Evolutionary conservation across 169 alveolate species (phyloP).

Genomic region (Plasmodium fragile): DNA sequence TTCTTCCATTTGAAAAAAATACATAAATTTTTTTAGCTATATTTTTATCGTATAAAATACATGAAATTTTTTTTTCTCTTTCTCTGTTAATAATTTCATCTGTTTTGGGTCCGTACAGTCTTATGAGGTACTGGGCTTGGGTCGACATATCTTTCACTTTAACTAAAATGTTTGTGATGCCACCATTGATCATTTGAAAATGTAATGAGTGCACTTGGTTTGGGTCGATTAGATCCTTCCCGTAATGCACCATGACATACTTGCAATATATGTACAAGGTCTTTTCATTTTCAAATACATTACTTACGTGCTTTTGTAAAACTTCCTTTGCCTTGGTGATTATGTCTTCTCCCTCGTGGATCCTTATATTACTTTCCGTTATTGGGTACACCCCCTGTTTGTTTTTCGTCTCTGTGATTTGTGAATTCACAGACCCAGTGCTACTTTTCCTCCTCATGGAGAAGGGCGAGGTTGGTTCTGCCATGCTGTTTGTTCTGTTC

Average conservation of each 20-base stretch:
- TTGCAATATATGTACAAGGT: conserved; percentile 45
- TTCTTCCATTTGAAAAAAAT: conserved; percentile 80
- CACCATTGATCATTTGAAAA: conserved; percentile 77
- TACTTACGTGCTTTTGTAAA: conserved; percentile 7
- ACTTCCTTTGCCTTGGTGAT: conserved; percentile 15
- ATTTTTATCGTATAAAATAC: conserved; percentile 75
- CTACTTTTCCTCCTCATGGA: not conserved
- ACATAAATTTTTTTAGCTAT: conserved; percentile 82
- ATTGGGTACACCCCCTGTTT: conserved; percentile 30
- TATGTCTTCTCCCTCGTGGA: conserved; percentile 14
- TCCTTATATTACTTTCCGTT: conserved; percentile 6
- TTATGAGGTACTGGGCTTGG: conserved; percentile 72
- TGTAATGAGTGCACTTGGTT: conserved; percentile 11
- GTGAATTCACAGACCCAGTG: not conserved
- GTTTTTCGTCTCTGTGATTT: conserved; percentile 32
- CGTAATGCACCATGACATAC: conserved; percentile 57
- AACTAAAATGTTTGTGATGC: conserved; percentile 81
- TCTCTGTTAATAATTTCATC: conserved; percentile 80
- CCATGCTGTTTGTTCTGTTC: not conserved
- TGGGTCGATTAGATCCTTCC: conserved; percentile 41
- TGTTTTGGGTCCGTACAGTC: conserved; percentile 84
- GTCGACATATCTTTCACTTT: conserved; percentile 78
- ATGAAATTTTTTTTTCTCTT: conserved; percentile 79
- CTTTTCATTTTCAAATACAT: conserved; percentile 49
- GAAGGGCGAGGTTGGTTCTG: not conserved